Conservation (phyloP, 306 rosid species). For the Casuarina cunninghamiana region DNA sequence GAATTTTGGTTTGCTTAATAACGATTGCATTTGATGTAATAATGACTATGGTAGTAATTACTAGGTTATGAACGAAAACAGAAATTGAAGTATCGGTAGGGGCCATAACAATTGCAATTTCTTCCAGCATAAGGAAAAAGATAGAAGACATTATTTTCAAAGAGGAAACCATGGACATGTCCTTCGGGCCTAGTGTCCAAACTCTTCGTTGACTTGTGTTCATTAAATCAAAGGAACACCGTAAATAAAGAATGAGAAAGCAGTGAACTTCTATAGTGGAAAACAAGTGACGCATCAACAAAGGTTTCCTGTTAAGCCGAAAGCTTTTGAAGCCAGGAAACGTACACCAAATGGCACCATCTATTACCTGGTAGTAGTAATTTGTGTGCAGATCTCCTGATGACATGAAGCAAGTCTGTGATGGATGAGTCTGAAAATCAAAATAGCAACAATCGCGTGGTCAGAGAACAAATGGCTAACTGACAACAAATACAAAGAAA, state of each 20-base stretch:
- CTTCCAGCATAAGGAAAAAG: constrained; percentile 40
- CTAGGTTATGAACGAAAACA: constrained; percentile 9
- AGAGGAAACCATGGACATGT: neutral
- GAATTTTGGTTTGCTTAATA: neutral
- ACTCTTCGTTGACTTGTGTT: neutral
- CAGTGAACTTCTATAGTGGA: neutral
- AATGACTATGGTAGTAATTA: neutral
- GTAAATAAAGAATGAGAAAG: neutral
- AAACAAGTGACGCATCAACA: neutral
- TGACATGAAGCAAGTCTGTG: constrained; percentile 99
- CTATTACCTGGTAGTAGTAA: constrained; percentile 93
- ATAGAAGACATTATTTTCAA: neutral
- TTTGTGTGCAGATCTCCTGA: constrained; percentile 98
- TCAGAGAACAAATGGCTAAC: constrained; percentile 14
- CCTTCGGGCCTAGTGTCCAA: neutral
- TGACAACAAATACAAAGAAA: neutral
- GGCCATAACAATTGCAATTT: constrained; percentile 99
- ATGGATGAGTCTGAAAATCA: constrained; percentile 85
- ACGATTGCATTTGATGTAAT: neutral
- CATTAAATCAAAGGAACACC: neutral
- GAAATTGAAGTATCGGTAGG: constrained; percentile 87
- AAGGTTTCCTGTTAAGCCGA: neutral
- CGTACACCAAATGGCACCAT: constrained; percentile 18
- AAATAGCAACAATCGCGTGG: constrained; percentile 26
- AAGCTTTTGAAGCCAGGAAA: neutral